Evolutionary conservation across 768 basidiomycete species (phyloP), one percentile per base, ranked within the genome.

Genomic region (Kwoniella sp.): DNA sequence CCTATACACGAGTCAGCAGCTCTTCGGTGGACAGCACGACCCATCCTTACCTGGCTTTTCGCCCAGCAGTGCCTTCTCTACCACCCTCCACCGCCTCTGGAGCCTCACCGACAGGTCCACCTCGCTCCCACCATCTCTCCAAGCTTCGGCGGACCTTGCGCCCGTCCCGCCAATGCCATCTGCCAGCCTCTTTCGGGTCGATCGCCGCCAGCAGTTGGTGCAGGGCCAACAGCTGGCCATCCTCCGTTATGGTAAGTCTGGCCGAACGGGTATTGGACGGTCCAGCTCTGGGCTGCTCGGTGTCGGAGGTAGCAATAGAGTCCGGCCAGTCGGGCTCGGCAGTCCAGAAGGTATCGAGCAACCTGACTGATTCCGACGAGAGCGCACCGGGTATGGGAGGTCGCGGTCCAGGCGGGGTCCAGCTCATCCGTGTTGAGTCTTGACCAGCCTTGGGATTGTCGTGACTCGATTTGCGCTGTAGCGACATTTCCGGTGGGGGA

Each of bases 111-210:
- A 39, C 29, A 15, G 41, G 78, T 40, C 77, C 78, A 4, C 84
- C 81, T 0, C 80, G 81, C 50, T 88, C 83, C 75, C 83, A 84
- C 50, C 90, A 83, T 25, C 95, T 83, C 36, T 80, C 78, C 7
- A 99, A 73, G 59, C 81, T 88, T 31, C 91, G 80, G 10, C 88
- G 73, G 5, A 96, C 87, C 73, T 96, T 99, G 27, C 93, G 79
- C 0, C 89, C 85, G 63, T 99, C 95, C 58, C 79, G 80, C 93
- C 93, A 98, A 70, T 99, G 95, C 93, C 93, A 98, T 56, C 91
- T 78, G 26, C 79, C 79, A 0, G 87, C 88, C 38, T 89, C 82
- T 0, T 69, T 60, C 0, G 83, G 83, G 63, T 98, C 95, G 5
- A 98, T 78, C 3, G 76, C 67, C 8, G 75, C 73, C 17, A 99